Evolutionary conservation across 345 rosid species (phyloP).

Genomic region (Excoecaria agallocha): DNA sequence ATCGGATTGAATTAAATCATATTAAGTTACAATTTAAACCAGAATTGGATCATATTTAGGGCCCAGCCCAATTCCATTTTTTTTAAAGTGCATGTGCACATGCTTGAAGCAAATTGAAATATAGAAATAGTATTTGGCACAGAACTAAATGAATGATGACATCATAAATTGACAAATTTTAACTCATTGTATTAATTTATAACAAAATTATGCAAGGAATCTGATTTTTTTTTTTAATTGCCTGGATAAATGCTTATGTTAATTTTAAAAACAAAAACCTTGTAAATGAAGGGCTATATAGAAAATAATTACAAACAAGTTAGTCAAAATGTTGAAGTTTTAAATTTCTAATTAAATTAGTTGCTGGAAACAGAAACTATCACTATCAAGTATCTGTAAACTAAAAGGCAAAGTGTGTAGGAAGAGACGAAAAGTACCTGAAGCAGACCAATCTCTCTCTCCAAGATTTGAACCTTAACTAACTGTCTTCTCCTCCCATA

Average conservation of each 20-base stretch:
- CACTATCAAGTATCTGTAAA: not conserved
- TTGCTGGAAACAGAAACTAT: not conserved
- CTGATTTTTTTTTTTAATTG: not conserved
- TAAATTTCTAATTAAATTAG: not conserved
- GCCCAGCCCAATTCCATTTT: no score
- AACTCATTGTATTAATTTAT: not conserved
- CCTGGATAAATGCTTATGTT: no score
- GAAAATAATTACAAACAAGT: no score
- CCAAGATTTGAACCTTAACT: slow-evolving; percentile 44
- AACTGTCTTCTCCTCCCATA: slow-evolving; percentile 44
- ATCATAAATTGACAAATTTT: no score
- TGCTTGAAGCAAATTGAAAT: no score
- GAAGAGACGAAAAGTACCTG: slow-evolving; percentile 26
- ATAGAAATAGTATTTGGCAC: no score
- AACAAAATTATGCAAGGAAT: not conserved
- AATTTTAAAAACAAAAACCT: not conserved
- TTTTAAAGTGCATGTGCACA: no score
- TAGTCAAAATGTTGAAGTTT: no score
- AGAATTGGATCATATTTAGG: no score
- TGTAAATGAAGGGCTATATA: not conserved
- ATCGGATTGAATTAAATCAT: no score
- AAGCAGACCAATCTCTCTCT: slow-evolving; percentile 45
- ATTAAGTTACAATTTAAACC: no score
- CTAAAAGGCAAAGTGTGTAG: not conserved
- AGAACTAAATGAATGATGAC: no score